Base-by-base conservation (phyloP, 495 filamentous ascomycete species). In the Aspergillus carlsbadensis region DNA sequence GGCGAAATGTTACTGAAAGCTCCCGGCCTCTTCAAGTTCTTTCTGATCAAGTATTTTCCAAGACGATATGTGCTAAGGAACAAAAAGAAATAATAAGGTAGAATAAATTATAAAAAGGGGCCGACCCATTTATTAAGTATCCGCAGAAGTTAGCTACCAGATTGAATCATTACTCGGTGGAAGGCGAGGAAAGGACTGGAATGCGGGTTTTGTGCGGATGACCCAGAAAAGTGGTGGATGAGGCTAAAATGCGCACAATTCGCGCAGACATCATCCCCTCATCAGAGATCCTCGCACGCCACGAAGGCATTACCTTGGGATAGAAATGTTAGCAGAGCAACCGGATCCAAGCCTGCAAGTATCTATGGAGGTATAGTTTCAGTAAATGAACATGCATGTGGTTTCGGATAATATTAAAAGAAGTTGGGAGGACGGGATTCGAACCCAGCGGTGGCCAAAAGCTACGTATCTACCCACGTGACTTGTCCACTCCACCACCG, bases 181-280 rank as follows among this genome's bases (percentile, higher is more conserved):
- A 5, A 2, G 17, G 0, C 24, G 14, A 17, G 14, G 35, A 39
- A 50, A 33, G 37, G 57, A 49, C 52, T 41, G 59, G 43, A 63
- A 65, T 72, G 73, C 66, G 73, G 33, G 33, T 65, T 75, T 76
- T 76, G 64, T 73, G 73, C 73, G 71, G 54, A 31, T 42, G 36
- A 36, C 14, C 22, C 22, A 37, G 54, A 36, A 57, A 29, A 11
- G 37, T 44, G 17, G 15, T 45, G 58, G 22, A 17, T 48, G 51
- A 31, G 46, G 49, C 58, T 62, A 61, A 66, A 64, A 50, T 22
- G 68, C 71, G 74, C 74, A 76, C 69, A 77, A 77, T 72, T 72
- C 56, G 60, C 74, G 70, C 74, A 76, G 69, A 69, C 71, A 64
- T 39, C 47, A 24, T 15, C 10, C 8, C 2, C 29, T 13, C 24